phyloP scores from a whole-genome alignment of 1,139 yeast species.

The Candida sp. region DNA sequence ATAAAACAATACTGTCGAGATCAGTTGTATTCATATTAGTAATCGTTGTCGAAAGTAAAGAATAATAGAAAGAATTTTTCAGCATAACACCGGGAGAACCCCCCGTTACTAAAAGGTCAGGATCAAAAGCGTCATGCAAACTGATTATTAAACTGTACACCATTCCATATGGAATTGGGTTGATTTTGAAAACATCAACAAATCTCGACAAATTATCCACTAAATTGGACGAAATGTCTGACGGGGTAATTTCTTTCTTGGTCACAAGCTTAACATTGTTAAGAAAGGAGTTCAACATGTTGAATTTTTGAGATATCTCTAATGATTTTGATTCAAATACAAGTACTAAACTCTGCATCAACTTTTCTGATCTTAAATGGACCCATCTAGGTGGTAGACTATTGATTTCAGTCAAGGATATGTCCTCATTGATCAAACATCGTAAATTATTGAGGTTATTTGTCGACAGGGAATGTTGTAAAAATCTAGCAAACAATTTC shows the following conservation, averaged over 20 bases:
- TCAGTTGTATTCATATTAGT: neutral
- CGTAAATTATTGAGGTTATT: slow-evolving; percentile 23
- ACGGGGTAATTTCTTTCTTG: slow-evolving; percentile 24
- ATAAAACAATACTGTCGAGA: neutral
- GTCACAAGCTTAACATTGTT: slow-evolving; percentile 21
- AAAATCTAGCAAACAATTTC: slow-evolving; percentile 18
- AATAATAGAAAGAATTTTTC: neutral
- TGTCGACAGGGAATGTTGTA: slow-evolving; percentile 17
- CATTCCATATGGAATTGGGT: slow-evolving; percentile 14
- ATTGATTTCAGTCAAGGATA: slow-evolving; percentile 25
- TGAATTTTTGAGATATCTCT: slow-evolving; percentile 22
- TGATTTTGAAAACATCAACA: slow-evolving; percentile 16
- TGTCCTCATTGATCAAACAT: slow-evolving; percentile 31
- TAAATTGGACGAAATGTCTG: slow-evolving; percentile 27
- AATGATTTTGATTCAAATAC: slow-evolving; percentile 22
- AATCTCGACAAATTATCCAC: slow-evolving; percentile 29
- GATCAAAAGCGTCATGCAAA: slow-evolving; percentile 30
- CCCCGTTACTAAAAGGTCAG: slow-evolving; percentile 11
- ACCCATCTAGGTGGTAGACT: slow-evolving; percentile 35
- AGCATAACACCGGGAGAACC: slow-evolving; percentile 3
- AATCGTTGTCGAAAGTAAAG: neutral
- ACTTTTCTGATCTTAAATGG: slow-evolving; percentile 25
- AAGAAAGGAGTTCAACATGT: slow-evolving; percentile 22
- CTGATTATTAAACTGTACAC: slow-evolving; percentile 15
- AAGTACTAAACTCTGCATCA: slow-evolving; percentile 22